Base-by-base conservation (phyloP, 805 yeast genomes). In the Wickerhamiella vanderwaltii region DNA sequence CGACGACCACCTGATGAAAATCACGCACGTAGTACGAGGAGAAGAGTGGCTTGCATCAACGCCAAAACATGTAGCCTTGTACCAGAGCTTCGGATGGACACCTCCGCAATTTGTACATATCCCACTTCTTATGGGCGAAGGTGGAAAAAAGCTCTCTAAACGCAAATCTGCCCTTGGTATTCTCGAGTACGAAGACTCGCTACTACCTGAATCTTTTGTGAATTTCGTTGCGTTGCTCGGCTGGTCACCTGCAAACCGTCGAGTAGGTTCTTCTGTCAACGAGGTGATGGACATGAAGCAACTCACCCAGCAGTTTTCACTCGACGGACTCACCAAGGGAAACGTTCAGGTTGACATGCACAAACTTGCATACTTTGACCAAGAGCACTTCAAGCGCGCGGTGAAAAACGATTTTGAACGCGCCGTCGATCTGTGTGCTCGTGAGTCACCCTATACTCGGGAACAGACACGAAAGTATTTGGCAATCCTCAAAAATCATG, bases 1-100 rank as follows among this genome's bases (percentile, higher is more conserved):
- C 3, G 99, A 91, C 56, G 99, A 91, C 57, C 93, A 87, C 57
- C 62, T 82, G 35, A 91, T 91, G 98, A 60, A 75, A 35, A 81
- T 91, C 33, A 82, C 95, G 0, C 96, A 91, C 60, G 98, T 91
- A 6, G 76, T 91, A 4, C 68, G 99, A 50, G 99, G 99, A 25
- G 98, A 91, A 55, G 98, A 91, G 59, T 91, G 99, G 98, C 63
- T 91, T 9, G 81, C 94, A 1, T 84, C 97, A 0, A 91, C 98
- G 0, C 95, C 96, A 2, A 88, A 87, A 52, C 98, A 91, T 54
- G 68, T 86, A 35, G 88, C 95, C 0, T 58, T 91, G 39, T 93
- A 91, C 56, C 52, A 69, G 13, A 94, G 95, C 0, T 79, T 88
- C 56, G 84, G 82, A 0, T 88, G 96, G 96, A 48, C 54, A 0